Base-by-base conservation (phyloP, 164 flowering plant species). In the Chimonanthus praecox region DNA sequence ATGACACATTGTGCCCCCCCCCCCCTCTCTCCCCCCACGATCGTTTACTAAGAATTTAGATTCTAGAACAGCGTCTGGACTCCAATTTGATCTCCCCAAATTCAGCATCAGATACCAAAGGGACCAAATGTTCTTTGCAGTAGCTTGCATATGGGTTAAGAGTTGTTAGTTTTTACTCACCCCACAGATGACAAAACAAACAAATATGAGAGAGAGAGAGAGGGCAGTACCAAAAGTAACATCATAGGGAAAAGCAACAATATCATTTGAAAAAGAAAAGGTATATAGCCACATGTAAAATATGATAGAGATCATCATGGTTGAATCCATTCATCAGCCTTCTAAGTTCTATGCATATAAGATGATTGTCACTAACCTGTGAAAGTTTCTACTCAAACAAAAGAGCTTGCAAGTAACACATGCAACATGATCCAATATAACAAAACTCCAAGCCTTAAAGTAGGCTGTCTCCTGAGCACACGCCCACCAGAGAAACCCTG, bases 401-500 rank as follows among this genome's bases (percentile, higher is more conserved):
- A 85, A 77, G 86, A 80, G 68, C 84, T 72, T 45, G 94, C 97
- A 71, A 95, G 87, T 66, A 95, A 82, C 47, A 90, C 80, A 84
- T 95, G 98, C 83, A 93, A 58, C 54, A 90, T 61, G 64, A 89
- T 85, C 98, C 98, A 95, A 73, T 95, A 95, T 47, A 95, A 62
- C 48, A 95, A 90, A 71, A 93, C 84, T 60, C 90, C 87, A 77
- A 95, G 89, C 67, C 99, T 92, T 65, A 92, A 80, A 76, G 87
- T 90, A 83, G 99, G 99, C 74, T 88, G 93, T 21, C 97, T 88
- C 99, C 93, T 95, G 8, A 95, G 82, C 67, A 95, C 81, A 54
- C 98, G 89, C 71, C 90, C 99, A 79, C 98, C 94, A 72, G 99
- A n/a, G n/a, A 95, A 78, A 95, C 92, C 99, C 99, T 93, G 79